Conservation (phyloP, 2,329 filamentous ascomycete species). For the Pleurostoma richardsiae region DNA sequence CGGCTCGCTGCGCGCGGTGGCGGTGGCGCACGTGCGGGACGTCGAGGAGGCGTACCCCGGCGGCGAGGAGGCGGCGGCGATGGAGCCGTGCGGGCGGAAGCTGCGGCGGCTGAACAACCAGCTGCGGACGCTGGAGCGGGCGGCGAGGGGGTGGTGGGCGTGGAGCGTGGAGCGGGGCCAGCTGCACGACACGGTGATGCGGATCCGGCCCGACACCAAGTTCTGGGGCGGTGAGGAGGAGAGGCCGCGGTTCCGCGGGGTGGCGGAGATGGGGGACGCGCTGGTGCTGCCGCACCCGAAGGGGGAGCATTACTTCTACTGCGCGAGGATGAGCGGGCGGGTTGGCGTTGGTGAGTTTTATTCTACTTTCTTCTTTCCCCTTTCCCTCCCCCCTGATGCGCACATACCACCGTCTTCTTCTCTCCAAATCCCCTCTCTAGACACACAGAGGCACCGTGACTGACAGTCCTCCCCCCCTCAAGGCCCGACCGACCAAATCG, state of each 20-base stretch:
- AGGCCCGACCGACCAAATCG: constrained; percentile 10
- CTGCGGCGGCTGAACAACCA: constrained; percentile 8
- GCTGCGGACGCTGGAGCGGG: constrained; percentile 4
- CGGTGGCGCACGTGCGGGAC: background rate
- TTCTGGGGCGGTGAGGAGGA: constrained; percentile 1
- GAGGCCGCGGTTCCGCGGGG: constrained; percentile 4
- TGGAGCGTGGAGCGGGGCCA: constrained; percentile 7
- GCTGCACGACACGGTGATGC: constrained; percentile 7
- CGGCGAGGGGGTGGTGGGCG: constrained; percentile 8
- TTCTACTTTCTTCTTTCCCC: constrained; percentile 11
- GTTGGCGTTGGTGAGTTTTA: constrained; percentile 12
- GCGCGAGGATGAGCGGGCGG: constrained; percentile 7
- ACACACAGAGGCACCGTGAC: background rate
- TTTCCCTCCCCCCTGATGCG: constrained; percentile 1
- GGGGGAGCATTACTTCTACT: constrained; percentile 10
- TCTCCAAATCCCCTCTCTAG: too few species aligned
- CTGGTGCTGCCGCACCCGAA: constrained; percentile 9
- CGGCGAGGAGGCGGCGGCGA: constrained; percentile 1
- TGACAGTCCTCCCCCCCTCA: background rate
- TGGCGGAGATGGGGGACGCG: constrained; percentile 7
- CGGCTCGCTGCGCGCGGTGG: constrained; percentile 3
- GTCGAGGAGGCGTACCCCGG: constrained; percentile 8
- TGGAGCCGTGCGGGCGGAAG: constrained; percentile 2
- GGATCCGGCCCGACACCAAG: constrained; percentile 9
- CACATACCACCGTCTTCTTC: too few species aligned